Conservation (phyloP, 202 grass and related monocot genomes). For the Brachypodium distachyon region DNA sequence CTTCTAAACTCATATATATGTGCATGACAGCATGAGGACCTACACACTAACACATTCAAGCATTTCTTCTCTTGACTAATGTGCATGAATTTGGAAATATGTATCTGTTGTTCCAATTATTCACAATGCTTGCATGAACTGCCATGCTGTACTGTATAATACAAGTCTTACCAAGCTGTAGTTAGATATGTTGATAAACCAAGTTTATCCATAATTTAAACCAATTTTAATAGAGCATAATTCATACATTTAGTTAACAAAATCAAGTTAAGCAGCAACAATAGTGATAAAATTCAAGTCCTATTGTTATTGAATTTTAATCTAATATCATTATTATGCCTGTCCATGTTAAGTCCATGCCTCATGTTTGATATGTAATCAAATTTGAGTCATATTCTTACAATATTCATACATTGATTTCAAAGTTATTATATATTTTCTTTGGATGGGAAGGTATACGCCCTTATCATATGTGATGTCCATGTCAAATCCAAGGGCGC, state of each 20-base stretch:
- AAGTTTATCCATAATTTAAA: slow-evolving; percentile 12
- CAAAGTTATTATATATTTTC: no score
- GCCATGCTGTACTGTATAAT: not conserved
- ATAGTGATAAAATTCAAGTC: not conserved
- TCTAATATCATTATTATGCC: not conserved
- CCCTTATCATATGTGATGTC: not conserved
- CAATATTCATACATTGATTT: no score
- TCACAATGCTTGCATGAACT: not conserved
- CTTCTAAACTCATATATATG: not conserved
- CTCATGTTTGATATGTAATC: not conserved
- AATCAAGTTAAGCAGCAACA: slow-evolving; percentile 8
- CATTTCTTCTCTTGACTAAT: slow-evolving; percentile 6
- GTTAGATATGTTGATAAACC: not conserved
- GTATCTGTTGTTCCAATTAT: not conserved
- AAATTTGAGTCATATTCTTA: no score
- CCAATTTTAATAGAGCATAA: not conserved
- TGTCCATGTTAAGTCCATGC: slow-evolving; percentile 1
- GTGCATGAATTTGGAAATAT: slow-evolving; percentile 5
- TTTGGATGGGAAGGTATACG: not conserved
- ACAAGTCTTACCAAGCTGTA: not conserved
- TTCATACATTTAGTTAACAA: not conserved
- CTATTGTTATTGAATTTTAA: not conserved
- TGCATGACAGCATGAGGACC: not conserved
- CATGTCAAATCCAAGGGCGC: not conserved
- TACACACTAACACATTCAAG: not conserved